These are phyloP conservation scores for Musa acuminata DNA, from an alignment of 176 grass and related monocot genomes.

Conservation along the genomic window DNA sequence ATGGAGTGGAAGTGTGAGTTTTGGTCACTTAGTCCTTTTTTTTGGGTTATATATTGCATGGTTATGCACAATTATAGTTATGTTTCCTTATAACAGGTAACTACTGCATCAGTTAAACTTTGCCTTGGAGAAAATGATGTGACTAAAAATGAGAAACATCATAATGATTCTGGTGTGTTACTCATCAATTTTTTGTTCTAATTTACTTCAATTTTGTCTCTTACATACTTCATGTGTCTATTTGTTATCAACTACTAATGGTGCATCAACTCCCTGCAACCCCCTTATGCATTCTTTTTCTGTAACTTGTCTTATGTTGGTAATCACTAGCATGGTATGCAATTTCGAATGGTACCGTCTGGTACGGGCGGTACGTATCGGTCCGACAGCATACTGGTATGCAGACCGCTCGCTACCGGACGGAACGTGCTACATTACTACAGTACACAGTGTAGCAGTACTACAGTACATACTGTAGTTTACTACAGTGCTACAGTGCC, in stretches of 20 bases:
- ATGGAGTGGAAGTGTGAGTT: constrained; percentile 59
- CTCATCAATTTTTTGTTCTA: too few species aligned
- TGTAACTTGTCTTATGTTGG: too few species aligned
- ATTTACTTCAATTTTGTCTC: background rate
- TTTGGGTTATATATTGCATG: background rate
- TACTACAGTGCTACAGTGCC: too few species aligned
- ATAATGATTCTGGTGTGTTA: background rate
- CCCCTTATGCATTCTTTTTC: too few species aligned
- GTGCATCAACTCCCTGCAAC: background rate
- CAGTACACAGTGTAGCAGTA: too few species aligned
- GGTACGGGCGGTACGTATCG: too few species aligned
- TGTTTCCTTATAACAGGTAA: background rate
- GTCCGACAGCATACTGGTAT: too few species aligned
- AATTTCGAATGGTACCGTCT: too few species aligned
- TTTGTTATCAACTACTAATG: background rate
- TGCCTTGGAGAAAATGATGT: background rate
- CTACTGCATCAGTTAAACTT: constrained; percentile 17
- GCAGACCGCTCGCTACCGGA: too few species aligned
- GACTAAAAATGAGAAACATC: background rate
- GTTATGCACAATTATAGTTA: background rate
- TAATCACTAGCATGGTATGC: too few species aligned
- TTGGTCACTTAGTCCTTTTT: background rate
- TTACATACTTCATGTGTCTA: background rate
- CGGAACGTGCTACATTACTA: too few species aligned
- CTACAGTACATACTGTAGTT: too few species aligned